phyloP scores from a whole-genome alignment of 1,139 yeast genomes.

The Geotrichum bryndzae region DNA sequence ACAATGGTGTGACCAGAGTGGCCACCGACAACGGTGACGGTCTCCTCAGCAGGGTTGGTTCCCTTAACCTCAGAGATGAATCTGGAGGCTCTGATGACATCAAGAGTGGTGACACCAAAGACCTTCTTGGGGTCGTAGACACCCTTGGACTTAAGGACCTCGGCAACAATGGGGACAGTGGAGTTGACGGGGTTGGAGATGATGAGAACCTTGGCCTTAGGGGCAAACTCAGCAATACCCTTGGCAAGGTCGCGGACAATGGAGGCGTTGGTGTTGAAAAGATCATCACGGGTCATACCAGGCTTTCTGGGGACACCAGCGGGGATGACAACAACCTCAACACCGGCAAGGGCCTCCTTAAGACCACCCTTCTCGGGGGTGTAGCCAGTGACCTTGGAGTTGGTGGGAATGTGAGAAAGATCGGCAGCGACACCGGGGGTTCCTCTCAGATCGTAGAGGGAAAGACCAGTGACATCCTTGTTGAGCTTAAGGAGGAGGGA shows the following conservation, averaged over 20 bases:
- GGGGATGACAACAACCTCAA: conserved; percentile 81
- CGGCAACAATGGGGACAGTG: conserved; percentile 88
- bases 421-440: conserved; percentile 93
- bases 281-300: conserved; percentile 96
- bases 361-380: conserved; percentile 60
- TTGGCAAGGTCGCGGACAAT: conserved; percentile 79
- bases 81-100: conserved; percentile 82
- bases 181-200: conserved; percentile 96
- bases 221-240: conserved; percentile 68
- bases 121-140: conserved; percentile 73
- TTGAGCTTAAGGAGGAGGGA: conserved; percentile 74
- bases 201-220: conserved; percentile 68
- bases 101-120: conserved; percentile 91
- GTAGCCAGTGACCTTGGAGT: conserved; percentile 62
- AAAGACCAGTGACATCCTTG: conserved; percentile 52
- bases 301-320: conserved; percentile 98
- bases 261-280: conserved; percentile 87
- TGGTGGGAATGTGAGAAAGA: conserved; percentile 82
- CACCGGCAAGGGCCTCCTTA: conserved; percentile 53
- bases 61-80: conserved; percentile 80
- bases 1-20: conserved; percentile 95
- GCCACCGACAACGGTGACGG: conserved; percentile 67
- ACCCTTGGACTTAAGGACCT: conserved; percentile 69
- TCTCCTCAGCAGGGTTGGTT: conserved; percentile 51
- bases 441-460: conserved; percentile 83